phyloP scores from a whole-genome alignment of 495 filamentous ascomycete genomes.

The Letharia columbiana region DNA sequence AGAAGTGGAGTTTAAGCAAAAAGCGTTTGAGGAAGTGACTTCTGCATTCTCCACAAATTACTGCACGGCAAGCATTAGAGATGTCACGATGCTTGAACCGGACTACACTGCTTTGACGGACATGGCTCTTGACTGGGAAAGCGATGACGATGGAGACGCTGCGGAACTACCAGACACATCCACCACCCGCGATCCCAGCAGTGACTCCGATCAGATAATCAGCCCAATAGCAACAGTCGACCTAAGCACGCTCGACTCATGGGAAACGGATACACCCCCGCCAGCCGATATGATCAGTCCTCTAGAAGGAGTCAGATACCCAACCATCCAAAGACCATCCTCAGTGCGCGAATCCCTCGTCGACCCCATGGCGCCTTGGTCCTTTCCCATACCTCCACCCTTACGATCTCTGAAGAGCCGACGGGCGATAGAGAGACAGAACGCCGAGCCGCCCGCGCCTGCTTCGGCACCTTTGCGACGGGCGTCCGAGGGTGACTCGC shows the following conservation, averaged over 20 bases:
- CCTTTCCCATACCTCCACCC: background rate
- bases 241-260: constrained; percentile 11
- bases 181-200: background rate
- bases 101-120: constrained; percentile 8
- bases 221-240: constrained; percentile 18
- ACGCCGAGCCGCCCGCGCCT: background rate
- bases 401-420: background rate
- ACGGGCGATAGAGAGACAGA: background rate
- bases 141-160: background rate
- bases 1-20: constrained; percentile 15
- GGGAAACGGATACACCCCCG: constrained; percentile 5
- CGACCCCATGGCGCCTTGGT: constrained; percentile 8
- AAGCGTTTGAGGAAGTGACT: constrained; percentile 17
- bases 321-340: constrained; percentile 6
- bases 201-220: constrained; percentile 9
- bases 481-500: background rate
- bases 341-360: constrained; percentile 6
- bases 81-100: constrained; percentile 15
- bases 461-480: constrained; percentile 3
- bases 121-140: constrained; percentile 6
- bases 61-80: constrained; percentile 21
- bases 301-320: constrained; percentile 6
- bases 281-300: background rate
- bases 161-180: constrained; percentile 21
- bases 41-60: constrained; percentile 16